Percentiles rank a stretch among this genome's conserved stretches.
Evolutionary conservation across 805 yeast species (phyloP).

Genomic region (Monosporozyma unispora): DNA sequence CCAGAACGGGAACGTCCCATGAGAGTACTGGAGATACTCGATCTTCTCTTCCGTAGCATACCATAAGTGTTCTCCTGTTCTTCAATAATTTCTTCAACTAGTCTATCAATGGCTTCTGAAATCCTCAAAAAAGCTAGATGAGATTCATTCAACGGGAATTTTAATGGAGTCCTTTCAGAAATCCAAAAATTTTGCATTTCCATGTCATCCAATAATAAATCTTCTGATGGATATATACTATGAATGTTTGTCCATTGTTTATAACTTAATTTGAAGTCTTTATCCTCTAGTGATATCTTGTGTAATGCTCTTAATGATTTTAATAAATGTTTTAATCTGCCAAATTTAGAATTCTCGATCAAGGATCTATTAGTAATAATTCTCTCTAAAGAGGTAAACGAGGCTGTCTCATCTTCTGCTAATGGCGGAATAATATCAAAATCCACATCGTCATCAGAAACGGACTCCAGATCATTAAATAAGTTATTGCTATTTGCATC

Average conservation of each 20-base stretch:
- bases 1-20: background rate
- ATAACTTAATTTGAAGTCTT: slow-evolving; percentile 14
- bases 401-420: background rate
- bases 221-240: background rate
- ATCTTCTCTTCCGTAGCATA: background rate
- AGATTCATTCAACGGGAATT: slow-evolving; percentile 62
- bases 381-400: background rate
- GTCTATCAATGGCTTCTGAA: slow-evolving; percentile 19
- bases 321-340: slow-evolving; percentile 10
- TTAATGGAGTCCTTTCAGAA: slow-evolving; percentile 55
- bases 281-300: slow-evolving; percentile 11
- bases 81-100: slow-evolving; percentile 6
- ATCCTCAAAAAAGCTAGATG: slow-evolving; percentile 43
- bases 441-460: background rate
- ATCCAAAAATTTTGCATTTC: slow-evolving; percentile 45
- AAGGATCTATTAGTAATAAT: background rate
- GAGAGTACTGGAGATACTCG: background rate
- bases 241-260: slow-evolving; percentile 20
- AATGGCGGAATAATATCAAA: slow-evolving; percentile 1
- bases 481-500: background rate
- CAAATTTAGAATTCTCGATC: slow-evolving; percentile 2
- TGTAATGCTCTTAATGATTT: slow-evolving; percentile 16
- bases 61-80: slow-evolving; percentile 1
- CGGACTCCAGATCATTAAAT: background rate
- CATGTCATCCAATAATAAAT: background rate